Base-by-base conservation (phyloP, 192 early-diverging fungal genomes). In the Backusella sp. region DNA sequence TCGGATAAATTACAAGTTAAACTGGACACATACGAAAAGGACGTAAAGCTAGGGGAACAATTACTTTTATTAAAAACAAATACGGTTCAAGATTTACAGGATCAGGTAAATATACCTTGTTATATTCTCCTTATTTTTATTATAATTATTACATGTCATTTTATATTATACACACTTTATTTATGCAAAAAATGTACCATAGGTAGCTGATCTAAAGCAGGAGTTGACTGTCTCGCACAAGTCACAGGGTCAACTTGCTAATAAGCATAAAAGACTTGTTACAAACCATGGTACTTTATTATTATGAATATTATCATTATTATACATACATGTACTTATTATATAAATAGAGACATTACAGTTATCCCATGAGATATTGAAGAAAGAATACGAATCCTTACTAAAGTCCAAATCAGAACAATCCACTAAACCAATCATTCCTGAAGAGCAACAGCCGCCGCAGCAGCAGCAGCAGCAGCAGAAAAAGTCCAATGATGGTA, bases 121-220 rank as follows among this genome's bases (percentile, higher is more conserved):
- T 8, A 62, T 28, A 28, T 3, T 28, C 56, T 28, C 53, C 53
- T 59, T 59, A 23, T 26, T 59, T 59, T 26, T 59, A 23, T 3
- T 26, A 59, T 59, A 59, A n/a, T 53, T 26, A 5, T 59, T 32
- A 32, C 3, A 32, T 3, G 32, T 3, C 32, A 23, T 26, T 59
- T 59, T 26, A 70, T 70, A 32, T 32, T 32, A 32, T 32, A 32
- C 32, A 32, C 32, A 32, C 32, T 32, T 8, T 37, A 37, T 39
- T 39, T 39, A 39, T 39, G n/a, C 34, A 68, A 68, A 49, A 14
- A 8, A 49, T 49, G 19, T 49, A 49, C 14, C 42, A 3, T 35
- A 70, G 68, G 39, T 70, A 4, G 36, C 68, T 41, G 68, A 70
- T 35, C 34, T 70, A 14, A 70, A 70, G 68, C 68, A 70, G 34